A percentile compares a stretch with the other conserved stretches of the same genome.
phyloP scores from a whole-genome alignment of 257 asterid species.

The Solanum ahanhuiri region DNA sequence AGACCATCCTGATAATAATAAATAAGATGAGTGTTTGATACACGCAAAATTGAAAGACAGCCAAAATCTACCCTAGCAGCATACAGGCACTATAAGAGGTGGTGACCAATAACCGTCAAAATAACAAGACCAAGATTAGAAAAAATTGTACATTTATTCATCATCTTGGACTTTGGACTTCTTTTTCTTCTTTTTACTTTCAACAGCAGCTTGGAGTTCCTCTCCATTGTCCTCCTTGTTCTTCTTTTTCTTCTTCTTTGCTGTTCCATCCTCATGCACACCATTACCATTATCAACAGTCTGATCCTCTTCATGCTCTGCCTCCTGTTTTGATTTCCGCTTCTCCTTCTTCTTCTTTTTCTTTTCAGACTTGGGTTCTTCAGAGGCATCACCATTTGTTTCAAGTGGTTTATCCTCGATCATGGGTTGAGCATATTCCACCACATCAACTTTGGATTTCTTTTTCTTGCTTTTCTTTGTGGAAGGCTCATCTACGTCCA shows the following conservation, averaged over 20 bases:
- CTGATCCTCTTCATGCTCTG: slow-evolving; percentile 17
- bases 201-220: slow-evolving; percentile 21
- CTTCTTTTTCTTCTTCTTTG: slow-evolving; percentile 66
- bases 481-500: slow-evolving; percentile 32
- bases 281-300: slow-evolving; percentile 9
- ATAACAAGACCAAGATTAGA: neutral
- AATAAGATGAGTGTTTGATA: neutral
- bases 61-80: neutral
- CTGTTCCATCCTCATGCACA: slow-evolving; percentile 41
- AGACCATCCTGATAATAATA: neutral
- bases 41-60: neutral
- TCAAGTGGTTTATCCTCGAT: slow-evolving; percentile 36
- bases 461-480: slow-evolving; percentile 38
- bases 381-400: slow-evolving; percentile 39
- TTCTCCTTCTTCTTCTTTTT: slow-evolving; percentile 74
- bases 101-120: neutral
- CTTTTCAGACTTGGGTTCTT: slow-evolving; percentile 62
- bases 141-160: slow-evolving; percentile 6
- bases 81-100: neutral
- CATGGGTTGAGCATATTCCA: slow-evolving; percentile 17
- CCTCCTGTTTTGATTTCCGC: slow-evolving; percentile 37
- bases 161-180: slow-evolving; percentile 31
- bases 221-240: slow-evolving; percentile 28
- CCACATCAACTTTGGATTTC: slow-evolving; percentile 23
- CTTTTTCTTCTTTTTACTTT: slow-evolving; percentile 52